Evolutionary conservation across 2,329 filamentous ascomycete genomes (phyloP), one percentile per base, ranked within the genome.

Genomic region (Aspergillus awamori): DNA sequence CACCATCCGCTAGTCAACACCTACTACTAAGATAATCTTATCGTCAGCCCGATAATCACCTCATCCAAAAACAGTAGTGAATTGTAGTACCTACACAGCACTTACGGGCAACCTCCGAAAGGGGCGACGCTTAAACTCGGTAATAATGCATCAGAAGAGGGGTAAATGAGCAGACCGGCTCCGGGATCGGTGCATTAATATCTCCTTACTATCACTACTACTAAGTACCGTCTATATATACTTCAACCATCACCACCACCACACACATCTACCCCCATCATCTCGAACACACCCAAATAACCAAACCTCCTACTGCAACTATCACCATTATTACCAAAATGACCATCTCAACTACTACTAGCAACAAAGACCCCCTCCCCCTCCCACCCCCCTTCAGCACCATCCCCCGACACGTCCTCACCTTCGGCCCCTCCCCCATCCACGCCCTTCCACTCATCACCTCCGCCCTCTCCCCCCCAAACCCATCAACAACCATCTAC

Each of bases 391-490:
- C 85, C 20, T 89, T 89, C 69, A 83, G 84, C 57, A 82, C 82
- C 70, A 90, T 91, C 68, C 86, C 87, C 11, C 82, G 85, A 61
- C 78, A 85, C 66, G 74, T 79, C 8, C 83, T 91, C 67, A 84
- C 89, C 62, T 88, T 90, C 57, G 87, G 86, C 0, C 85, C 87
- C 15, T 90, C 88, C 0, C 88, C 88, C 30, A 88, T 91, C 69
- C 87, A 91, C 71, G 75, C 81, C 55, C 83, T 92, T 38, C 85
- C 87, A 58, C 83, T 87, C 63, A 89, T 90, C 70, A 87, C 86
- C 33, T 73, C 81, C 57, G 85, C 84, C 24, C 82, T 90, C 5
- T 83, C 84, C 53, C 82, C 47, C 20, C 24, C 62, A 38, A 61
- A 53, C 47, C n/a, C 38, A 43, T 59, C 8, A 22, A 15, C 89